Conservation (phyloP, 2,329 filamentous ascomycete species). For the Allantophomopsis lycopodina region DNA sequence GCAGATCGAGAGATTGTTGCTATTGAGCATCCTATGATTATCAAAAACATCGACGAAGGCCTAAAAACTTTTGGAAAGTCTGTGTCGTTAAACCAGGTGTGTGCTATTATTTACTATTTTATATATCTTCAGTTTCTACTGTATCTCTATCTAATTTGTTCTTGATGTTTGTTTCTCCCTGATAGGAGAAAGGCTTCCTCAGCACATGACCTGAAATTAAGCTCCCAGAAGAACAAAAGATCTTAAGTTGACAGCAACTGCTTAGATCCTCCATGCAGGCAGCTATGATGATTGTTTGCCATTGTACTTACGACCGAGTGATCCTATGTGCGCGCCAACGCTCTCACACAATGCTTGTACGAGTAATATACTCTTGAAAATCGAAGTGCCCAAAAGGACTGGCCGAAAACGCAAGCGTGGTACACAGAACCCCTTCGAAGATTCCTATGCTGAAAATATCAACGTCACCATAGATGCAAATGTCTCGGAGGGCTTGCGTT, state of each 20-base stretch:
- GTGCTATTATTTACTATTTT: conserved; percentile 3
- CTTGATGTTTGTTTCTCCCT: no score
- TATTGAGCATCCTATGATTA: conserved; percentile 54
- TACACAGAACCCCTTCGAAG: conserved; percentile 50
- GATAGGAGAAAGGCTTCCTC: conserved; percentile 3
- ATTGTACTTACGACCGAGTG: conserved; percentile 67
- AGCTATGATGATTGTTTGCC: conserved; percentile 38
- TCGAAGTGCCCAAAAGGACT: conserved; percentile 77
- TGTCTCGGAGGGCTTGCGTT: conserved; percentile 13
- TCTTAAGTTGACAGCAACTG: no score
- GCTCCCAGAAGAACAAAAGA: no score
- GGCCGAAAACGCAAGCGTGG: conserved; percentile 77
- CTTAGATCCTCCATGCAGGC: conserved; percentile 28
- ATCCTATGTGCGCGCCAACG: conserved; percentile 66
- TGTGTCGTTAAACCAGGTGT: conserved; percentile 14
- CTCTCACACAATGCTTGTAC: conserved; percentile 63
- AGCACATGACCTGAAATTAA: conserved; percentile 1
- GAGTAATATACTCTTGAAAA: conserved; percentile 74
- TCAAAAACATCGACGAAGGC: conserved; percentile 49
- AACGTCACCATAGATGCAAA: not conserved
- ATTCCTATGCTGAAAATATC: conserved; percentile 6
- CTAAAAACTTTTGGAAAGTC: conserved; percentile 41
- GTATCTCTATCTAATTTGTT: conserved; percentile 2
- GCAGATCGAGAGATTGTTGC: conserved; percentile 38
- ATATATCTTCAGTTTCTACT: no score